These are phyloP conservation scores for Paulownia fortunei DNA, from an alignment of 257 asterid genomes.

Conservation along the genomic window DNA sequence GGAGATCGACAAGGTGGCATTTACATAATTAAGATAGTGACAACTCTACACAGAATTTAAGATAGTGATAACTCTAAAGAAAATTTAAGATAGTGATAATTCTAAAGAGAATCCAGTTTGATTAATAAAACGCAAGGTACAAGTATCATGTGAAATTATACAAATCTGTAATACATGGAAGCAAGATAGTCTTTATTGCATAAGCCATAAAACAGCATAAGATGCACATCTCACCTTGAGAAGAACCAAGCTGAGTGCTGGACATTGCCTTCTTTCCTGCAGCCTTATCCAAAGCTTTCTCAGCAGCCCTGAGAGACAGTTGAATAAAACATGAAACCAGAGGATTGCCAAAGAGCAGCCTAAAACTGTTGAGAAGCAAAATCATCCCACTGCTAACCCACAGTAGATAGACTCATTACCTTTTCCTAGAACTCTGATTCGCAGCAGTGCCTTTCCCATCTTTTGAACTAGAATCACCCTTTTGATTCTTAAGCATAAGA, in stretches of 20 bases:
- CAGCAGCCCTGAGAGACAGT: slow-evolving; percentile 59
- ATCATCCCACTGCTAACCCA: slow-evolving; percentile 11
- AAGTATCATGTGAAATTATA: background rate
- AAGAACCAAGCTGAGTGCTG: slow-evolving; percentile 53
- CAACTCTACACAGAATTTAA: background rate
- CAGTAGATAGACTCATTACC: slow-evolving; percentile 42
- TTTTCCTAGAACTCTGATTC: slow-evolving; percentile 56
- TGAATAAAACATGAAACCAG: slow-evolving; percentile 15
- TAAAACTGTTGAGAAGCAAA: background rate
- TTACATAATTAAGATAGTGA: background rate
- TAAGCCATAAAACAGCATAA: slow-evolving; percentile 19
- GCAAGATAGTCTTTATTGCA: background rate
- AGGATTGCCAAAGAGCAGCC: background rate
- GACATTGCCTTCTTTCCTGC: slow-evolving; percentile 66
- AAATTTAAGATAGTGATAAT: background rate
- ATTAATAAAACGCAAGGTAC: background rate
- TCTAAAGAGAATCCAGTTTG: slow-evolving; percentile 13
- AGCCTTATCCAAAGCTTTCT: slow-evolving; percentile 59
- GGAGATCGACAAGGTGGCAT: background rate
- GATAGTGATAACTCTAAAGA: background rate
- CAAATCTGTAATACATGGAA: background rate
- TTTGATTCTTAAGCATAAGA: slow-evolving; percentile 66
- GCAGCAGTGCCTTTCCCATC: slow-evolving; percentile 50
- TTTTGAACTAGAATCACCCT: slow-evolving; percentile 52
- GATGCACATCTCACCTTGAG: slow-evolving; percentile 55